Base-by-base conservation (phyloP, 2,329 filamentous ascomycete species). In the Fusarium incarnatum region DNA sequence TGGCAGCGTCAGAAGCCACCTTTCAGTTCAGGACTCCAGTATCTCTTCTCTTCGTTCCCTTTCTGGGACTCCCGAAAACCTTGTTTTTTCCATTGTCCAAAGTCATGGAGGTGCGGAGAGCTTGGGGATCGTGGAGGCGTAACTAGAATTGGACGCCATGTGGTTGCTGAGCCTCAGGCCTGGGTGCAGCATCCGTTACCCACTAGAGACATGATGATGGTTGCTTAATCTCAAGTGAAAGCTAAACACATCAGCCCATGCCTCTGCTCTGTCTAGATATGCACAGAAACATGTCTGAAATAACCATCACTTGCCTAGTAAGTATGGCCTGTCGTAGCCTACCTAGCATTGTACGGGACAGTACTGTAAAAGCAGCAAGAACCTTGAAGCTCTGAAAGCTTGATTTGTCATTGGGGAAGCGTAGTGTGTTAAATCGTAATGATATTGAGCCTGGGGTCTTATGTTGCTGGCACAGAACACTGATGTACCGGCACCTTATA, bases 31-130 rank as follows among this genome's bases (percentile, higher is more conserved):
- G 34, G 42, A 59, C 44, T 54, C 22, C 25, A 28, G 46, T 16
- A 20, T 56, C 27, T 42, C 59, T 56, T 53, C 61, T 68, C 63
- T 69, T 59, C 59, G 57, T 64, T 64, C 64, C 59, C 65, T 44
- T 70, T 70, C 56, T 67, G 27, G 53, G 41, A 32, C 50, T 55
- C 60, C 59, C 59, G 54, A 70, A 73, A 74, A 72, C 72, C 68
- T 64, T 64, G 37, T 64, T 71, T 64, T 64, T 64, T 48, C 34
- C 68, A 50, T 53, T 48, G 45, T 52, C 59, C 46, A 45, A 65
- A 53, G 52, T 56, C 56, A 56, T 71, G 58, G 67, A 70, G 67
- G 53, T 69, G 56, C 52, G 54, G 60, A 65, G 71, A 63, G 54
- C 62, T 62, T 55, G 37, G 62, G 61, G 54, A 60, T 70, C 48